Conservation (phyloP, 179 eudicot genomes). For the Dionaea muscipula region DNA sequence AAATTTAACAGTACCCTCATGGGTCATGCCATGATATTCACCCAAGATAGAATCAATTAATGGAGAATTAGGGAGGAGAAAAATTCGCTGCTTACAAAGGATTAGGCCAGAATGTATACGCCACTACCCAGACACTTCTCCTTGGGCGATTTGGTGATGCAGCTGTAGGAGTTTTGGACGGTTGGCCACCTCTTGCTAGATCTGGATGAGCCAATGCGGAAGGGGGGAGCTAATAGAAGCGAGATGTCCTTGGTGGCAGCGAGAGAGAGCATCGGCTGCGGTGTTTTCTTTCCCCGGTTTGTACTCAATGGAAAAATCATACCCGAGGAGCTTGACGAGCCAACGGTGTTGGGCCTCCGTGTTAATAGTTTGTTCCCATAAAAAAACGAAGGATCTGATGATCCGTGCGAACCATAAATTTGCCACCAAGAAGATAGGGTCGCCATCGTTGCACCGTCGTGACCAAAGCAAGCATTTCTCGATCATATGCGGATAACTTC, state of each 20-base stretch:
- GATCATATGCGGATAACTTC: neutral
- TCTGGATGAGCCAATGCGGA: neutral
- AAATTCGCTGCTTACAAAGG: neutral
- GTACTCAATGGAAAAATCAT: neutral
- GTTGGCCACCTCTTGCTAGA: neutral
- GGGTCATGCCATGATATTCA: neutral
- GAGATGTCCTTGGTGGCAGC: neutral
- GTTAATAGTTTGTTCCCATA: neutral
- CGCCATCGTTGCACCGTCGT: neutral
- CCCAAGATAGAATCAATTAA: neutral
- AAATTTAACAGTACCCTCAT: slow-evolving; percentile 1
- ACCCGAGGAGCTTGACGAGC: neutral
- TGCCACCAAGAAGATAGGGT: neutral
- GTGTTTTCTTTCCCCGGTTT: neutral
- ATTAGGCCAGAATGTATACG: too few relatives aligned
- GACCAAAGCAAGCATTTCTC: neutral
- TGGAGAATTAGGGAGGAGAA: neutral
- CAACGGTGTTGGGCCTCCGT: neutral
- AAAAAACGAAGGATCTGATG: neutral
- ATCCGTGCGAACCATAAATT: neutral
- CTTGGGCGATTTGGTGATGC: too few relatives aligned
- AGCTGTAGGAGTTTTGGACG: too few relatives aligned
- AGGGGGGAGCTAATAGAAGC: neutral
- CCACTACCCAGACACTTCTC: too few relatives aligned
- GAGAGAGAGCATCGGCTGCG: neutral